Evolutionary conservation across 306 rosid species (phyloP), one percentile per base, ranked within the genome.

Genomic region (Albizia julibrissin): DNA sequence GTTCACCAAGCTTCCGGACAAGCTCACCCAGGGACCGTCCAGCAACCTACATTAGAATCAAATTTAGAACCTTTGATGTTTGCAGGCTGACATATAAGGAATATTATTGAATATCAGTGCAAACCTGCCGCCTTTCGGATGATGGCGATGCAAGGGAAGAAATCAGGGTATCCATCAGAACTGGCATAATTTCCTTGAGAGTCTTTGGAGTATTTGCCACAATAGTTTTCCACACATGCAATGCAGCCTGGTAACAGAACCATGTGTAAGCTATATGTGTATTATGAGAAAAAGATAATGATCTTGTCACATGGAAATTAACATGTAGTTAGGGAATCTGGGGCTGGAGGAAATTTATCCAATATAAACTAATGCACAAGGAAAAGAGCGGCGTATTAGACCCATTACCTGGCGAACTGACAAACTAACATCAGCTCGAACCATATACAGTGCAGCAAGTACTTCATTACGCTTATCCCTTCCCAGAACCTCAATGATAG

Each of bases 131-230:
- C 90, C 99, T 91, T 86, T 95, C 99, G 15, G 94, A 93, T 22
- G 98, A 95, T 24, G 90, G 65, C 14, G 99, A 95, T 66, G 99
- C 99, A 91, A 95, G 99, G 82, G 99, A 93, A 47, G 92, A 50
- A 79, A 95, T 95, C 74, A 95, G 89, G 77, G 99, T 95, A 84
- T 95, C 93, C 98, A 95, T 95, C 70, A 95, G 83, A 80, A 95
- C 93, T 62, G 99, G 96, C 98, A 95, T 93, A 67, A 95, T 95
- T 86, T 95, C 98, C 89, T 89, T 90, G 14, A 93, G 91, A 84
- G 99, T 95, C 89, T 93, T 95, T 8, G 98, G 99, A 78, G 98
- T 95, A 81, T 95, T 95, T 47, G 96, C 98, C 77, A 95, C 99
- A 44, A 95, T 93, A 82, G 99, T 95, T 84, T 95, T 95, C 99